Evolutionary conservation across 2,329 filamentous ascomycete genomes (phyloP).

Genomic region (Berkeleyomyces rouxiae): DNA sequence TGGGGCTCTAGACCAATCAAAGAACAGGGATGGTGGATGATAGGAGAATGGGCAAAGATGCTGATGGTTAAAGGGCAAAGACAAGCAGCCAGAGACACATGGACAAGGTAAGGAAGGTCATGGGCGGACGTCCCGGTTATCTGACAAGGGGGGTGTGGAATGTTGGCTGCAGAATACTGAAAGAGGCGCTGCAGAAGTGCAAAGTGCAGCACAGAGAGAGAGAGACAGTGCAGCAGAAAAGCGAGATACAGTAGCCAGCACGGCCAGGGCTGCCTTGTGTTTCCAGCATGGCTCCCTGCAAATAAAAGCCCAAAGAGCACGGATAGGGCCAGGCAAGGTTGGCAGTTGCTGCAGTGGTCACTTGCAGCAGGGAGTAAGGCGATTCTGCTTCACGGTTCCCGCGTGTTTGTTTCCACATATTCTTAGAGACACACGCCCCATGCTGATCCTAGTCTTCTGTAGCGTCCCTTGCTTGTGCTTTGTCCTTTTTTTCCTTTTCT

Average conservation of each 20-base stretch:
- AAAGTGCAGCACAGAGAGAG: background rate
- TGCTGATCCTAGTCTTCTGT: slow-evolving; percentile 1
- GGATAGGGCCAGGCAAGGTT: background rate
- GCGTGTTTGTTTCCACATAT: background rate
- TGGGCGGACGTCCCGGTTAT: background rate
- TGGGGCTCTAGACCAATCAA: background rate
- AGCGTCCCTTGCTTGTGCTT: slow-evolving; percentile 6
- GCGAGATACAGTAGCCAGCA: background rate
- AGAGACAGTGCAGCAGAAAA: background rate
- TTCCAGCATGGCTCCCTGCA: background rate
- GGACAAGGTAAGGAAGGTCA: background rate
- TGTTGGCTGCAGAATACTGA: background rate
- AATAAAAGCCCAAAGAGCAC: background rate
- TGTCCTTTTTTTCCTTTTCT: background rate
- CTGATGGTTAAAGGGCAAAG: background rate
- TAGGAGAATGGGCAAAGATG: background rate
- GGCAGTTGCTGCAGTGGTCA: background rate
- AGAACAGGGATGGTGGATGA: background rate
- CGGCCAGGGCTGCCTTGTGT: background rate
- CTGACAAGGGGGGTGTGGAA: background rate
- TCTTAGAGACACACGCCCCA: background rate
- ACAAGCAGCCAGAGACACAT: background rate
- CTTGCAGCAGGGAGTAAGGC: background rate
- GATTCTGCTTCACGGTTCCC: background rate
- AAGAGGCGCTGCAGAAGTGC: background rate